Evolutionary conservation across 1,284 basidiomycete species (phyloP), one percentile per base, ranked within the genome.

Genomic region (Ceratobasidium sp.): DNA sequence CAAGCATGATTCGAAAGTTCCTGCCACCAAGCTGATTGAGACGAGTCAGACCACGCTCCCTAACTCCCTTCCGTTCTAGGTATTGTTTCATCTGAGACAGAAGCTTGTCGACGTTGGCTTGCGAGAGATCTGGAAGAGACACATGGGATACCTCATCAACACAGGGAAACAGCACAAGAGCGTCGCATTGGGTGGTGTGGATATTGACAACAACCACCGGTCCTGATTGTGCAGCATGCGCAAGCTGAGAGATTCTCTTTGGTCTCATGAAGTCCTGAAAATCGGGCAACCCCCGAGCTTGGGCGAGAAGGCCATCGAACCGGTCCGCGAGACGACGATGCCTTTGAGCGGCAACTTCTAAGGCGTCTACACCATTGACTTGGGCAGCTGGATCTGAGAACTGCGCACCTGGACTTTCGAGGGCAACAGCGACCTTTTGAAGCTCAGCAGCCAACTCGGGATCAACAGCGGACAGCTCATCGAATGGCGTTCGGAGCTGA

Each of bases 281-380:
- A 7, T 45, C 60, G 8, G 60, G 60, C 0, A 63, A 27, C 22
- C 6, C 48, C 6, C 60, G 60, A 8, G 17, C 63, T 50, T 60
- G 36, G 2, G 27, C 27, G 1, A 76, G 33, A 2, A 76, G 44
- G 9, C 48, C 2, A 15, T 76, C 75, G 62, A 72, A 66, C 27
- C 56, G 19, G 22, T 60, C 56, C 17, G 64, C 73, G 0, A 76
- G 64, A 1, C 54, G 54, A 17, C 54, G 71, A n/a, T 57, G 57
- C 8, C 47, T 22, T 63, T 74, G 71, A 19, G 62, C 19, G 22
- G 47, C 44, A 17, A 67, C 36, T 44, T 74, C 54, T n/a, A 29
- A 36, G 8, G 33, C 22, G 6, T 22, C 29, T n/a, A n/a, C n/a
- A n/a, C n/a, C n/a, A n/a, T n/a, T n/a, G 5, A 22, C 27, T 14